Conservation (phyloP, 208 protist species). For the Acanthamoeba healyi region DNA sequence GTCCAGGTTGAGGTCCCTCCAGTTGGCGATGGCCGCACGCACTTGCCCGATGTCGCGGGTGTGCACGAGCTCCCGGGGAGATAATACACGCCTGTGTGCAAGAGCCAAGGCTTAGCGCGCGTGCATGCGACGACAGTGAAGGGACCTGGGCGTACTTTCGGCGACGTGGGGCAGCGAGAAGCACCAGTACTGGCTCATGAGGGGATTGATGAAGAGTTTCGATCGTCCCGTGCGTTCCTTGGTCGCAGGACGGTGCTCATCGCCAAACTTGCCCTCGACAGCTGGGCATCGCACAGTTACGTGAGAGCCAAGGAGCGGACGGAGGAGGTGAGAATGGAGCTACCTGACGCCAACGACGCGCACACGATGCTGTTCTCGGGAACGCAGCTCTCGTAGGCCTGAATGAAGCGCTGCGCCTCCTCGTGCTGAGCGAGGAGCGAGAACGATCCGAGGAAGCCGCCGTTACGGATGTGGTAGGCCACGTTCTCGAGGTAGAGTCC, state of each 20-base stretch:
- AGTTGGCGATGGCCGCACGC: background rate
- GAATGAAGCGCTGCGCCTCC: conserved; percentile 24
- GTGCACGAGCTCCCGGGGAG: background rate
- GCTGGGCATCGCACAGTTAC: too few relatives aligned
- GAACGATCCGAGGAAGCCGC: background rate
- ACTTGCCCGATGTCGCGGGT: background rate
- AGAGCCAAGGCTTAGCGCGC: background rate
- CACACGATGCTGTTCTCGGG: conserved; percentile 7
- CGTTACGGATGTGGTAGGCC: background rate
- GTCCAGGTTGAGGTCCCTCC: background rate
- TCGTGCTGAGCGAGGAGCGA: conserved; percentile 12
- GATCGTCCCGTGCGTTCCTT: background rate
- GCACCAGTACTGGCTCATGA: conserved; percentile 52
- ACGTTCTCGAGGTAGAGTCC: conserved; percentile 1
- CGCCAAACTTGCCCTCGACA: background rate
- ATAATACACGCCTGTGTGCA: background rate
- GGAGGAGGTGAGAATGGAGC: too few relatives aligned
- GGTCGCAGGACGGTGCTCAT: background rate
- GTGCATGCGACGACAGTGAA: background rate
- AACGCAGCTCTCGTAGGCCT: conserved; percentile 5
- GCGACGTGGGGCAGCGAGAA: conserved; percentile 1
- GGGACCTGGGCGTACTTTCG: background rate
- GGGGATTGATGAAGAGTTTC: conserved; percentile 27
- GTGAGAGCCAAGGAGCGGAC: too few relatives aligned
- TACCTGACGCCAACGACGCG: background rate